Percentiles rank a stretch among this genome's conserved stretches.
Conservation (phyloP, 345 rosid genomes). For the Melastoma malabathricum region DNA sequence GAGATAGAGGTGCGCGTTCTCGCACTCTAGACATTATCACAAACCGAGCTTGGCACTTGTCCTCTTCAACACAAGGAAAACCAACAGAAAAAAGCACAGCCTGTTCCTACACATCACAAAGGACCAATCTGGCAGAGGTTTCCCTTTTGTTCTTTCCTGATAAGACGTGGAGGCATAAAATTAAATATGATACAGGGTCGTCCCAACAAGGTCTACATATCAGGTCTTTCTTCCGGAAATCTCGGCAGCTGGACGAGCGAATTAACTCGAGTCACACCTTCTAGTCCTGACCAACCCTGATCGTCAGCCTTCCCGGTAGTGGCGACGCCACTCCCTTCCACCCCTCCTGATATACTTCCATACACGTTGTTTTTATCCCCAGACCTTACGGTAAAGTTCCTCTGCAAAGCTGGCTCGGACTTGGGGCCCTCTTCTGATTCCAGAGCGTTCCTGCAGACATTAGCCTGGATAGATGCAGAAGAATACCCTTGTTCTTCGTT, state of each 20-base stretch:
- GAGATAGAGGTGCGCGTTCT: no score
- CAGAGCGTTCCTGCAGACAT: slow-evolving; percentile 49
- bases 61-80: no score
- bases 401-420: slow-evolving; percentile 71
- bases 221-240: slow-evolving; percentile 60
- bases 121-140: no score
- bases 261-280: slow-evolving; percentile 95
- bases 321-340: slow-evolving; percentile 24
- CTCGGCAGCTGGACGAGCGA: slow-evolving; percentile 97
- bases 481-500: slow-evolving; percentile 65
- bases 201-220: slow-evolving; percentile 13
- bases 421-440: slow-evolving; percentile 75
- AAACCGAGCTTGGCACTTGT: no score
- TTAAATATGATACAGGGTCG: slow-evolving; percentile 2
- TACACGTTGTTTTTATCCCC: slow-evolving; percentile 41
- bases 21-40: no score
- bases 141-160: no score
- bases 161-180: slow-evolving; percentile 1
- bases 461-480: slow-evolving; percentile 65
- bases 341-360: slow-evolving; percentile 16
- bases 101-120: no score
- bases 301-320: slow-evolving; percentile 27
- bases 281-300: slow-evolving; percentile 85
- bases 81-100: no score
- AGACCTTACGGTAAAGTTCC: slow-evolving; percentile 81